These are phyloP conservation scores for Penicillium brasilianum DNA, from an alignment of 2,329 filamentous ascomycete genomes.

Conservation along the genomic window DNA sequence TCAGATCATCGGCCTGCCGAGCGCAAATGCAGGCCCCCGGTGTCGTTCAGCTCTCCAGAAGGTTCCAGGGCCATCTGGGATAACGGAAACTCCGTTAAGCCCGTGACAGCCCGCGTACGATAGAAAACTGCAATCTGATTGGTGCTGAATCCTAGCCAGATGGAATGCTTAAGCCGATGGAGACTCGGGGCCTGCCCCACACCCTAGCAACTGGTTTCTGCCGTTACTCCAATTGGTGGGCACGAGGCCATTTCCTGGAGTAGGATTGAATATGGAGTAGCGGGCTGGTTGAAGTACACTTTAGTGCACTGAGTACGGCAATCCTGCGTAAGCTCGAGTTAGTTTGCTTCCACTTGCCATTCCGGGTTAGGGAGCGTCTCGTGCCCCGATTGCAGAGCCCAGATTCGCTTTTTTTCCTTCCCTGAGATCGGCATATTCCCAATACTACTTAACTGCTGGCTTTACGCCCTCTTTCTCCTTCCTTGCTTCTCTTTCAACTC, in stretches of 20 bases:
- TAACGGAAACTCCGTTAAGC: neutral
- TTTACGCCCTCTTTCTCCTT: neutral
- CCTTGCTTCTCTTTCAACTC: neutral
- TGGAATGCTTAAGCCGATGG: constrained; percentile 12
- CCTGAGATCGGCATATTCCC: neutral
- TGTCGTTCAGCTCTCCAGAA: neutral
- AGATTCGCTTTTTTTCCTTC: neutral
- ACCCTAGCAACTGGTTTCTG: neutral
- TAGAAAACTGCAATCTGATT: constrained; percentile 13
- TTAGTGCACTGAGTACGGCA: neutral
- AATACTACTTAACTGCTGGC: neutral
- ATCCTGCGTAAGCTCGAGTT: neutral
- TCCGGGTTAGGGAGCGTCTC: constrained; percentile 5
- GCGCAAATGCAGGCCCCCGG: neutral
- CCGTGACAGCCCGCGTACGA: constrained; percentile 4
- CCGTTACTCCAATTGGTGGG: neutral
- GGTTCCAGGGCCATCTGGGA: neutral
- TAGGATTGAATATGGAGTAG: neutral
- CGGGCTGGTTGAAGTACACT: neutral
- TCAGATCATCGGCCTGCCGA: constrained; percentile 9
- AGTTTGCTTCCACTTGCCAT: constrained; percentile 16
- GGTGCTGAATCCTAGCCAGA: neutral
- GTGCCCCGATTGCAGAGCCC: neutral
- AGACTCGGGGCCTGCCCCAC: constrained; percentile 6
- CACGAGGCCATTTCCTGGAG: neutral